Evolutionary conservation across 106 monocot species (phyloP).

Genomic region (Apostasia shenzhenica): DNA sequence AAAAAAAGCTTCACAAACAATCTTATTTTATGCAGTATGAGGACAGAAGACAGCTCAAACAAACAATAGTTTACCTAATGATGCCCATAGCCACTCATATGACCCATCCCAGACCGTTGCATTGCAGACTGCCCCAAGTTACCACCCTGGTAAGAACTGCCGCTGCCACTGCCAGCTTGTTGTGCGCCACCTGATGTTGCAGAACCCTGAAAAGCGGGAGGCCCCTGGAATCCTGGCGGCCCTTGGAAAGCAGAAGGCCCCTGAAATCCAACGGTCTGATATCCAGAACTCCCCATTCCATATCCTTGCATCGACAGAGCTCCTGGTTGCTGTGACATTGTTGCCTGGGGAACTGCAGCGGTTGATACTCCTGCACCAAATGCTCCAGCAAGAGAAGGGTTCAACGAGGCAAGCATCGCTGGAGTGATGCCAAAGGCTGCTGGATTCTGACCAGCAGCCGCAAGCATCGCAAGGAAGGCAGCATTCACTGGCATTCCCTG

Average conservation of each 20-base stretch:
- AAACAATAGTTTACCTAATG: constrained; percentile 44
- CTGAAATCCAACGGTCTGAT: constrained; percentile 52
- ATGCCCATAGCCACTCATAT: constrained; percentile 53
- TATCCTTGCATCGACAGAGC: constrained; percentile 21
- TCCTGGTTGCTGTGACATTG: constrained; percentile 7
- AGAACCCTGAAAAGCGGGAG: constrained; percentile 32
- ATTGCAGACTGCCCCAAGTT: constrained; percentile 25
- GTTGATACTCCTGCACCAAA: constrained; percentile 27
- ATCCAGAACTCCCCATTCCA: constrained; percentile 38
- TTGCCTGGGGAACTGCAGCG: constrained; percentile 9
- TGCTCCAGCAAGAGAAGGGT: constrained; percentile 73
- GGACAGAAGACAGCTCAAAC: background rate
- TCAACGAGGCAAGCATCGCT: constrained; percentile 62
- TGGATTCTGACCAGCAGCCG: constrained; percentile 65
- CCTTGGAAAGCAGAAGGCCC: constrained; percentile 57
- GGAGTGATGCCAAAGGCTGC: constrained; percentile 55
- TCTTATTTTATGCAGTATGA: background rate
- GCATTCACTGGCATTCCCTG: constrained; percentile 58
- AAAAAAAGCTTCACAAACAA: background rate
- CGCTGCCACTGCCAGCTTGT: constrained; percentile 15
- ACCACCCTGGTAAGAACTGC: constrained; percentile 42
- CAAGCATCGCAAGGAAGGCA: constrained; percentile 59
- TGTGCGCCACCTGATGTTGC: constrained; percentile 16
- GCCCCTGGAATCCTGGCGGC: constrained; percentile 40
- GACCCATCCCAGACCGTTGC: constrained; percentile 38